Conservation (phyloP, 1,284 basidiomycete genomes). For the Grifola frondosa region DNA sequence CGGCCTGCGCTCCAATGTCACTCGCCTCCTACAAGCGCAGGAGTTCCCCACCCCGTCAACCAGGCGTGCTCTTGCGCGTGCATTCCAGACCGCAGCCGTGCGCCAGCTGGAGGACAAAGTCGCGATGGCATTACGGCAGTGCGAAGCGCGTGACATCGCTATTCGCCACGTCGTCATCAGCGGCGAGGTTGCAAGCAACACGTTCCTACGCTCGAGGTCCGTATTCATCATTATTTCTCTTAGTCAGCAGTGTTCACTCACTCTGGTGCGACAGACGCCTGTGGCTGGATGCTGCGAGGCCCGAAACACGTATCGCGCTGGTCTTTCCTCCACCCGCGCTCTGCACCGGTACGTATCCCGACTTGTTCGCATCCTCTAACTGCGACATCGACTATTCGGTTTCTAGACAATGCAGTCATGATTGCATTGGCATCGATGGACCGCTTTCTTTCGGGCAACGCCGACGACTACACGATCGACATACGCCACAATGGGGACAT, state of each 20-base stretch:
- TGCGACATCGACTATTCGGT: background rate
- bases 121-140: constrained; percentile 51
- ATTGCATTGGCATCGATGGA: constrained; percentile 87
- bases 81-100: constrained; percentile 72
- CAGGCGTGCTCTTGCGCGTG: constrained; percentile 53
- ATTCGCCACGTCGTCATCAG: constrained; percentile 71
- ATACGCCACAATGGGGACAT: constrained; percentile 69
- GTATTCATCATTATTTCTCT: constrained; percentile 14
- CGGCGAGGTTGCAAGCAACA: constrained; percentile 88
- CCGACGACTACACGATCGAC: constrained; percentile 64
- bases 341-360: constrained; percentile 66
- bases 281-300: constrained; percentile 35
- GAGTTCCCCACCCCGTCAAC: constrained; percentile 35
- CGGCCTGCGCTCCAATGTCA: constrained; percentile 65
- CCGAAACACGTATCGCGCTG: constrained; percentile 37
- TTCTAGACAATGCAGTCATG: constrained; percentile 89
- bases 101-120: constrained; percentile 77
- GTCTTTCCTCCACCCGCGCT: constrained; percentile 71
- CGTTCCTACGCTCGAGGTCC: constrained; percentile 62
- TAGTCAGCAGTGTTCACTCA: background rate
- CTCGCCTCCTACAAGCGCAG: constrained; percentile 44
- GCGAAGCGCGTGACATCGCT: constrained; percentile 37
- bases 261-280: constrained; percentile 38
- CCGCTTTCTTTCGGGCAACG: constrained; percentile 61
- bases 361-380: background rate